These are phyloP conservation scores for Triticum aestivum DNA, from an alignment of 176 grass and related monocot genomes.

Conservation along the genomic window DNA sequence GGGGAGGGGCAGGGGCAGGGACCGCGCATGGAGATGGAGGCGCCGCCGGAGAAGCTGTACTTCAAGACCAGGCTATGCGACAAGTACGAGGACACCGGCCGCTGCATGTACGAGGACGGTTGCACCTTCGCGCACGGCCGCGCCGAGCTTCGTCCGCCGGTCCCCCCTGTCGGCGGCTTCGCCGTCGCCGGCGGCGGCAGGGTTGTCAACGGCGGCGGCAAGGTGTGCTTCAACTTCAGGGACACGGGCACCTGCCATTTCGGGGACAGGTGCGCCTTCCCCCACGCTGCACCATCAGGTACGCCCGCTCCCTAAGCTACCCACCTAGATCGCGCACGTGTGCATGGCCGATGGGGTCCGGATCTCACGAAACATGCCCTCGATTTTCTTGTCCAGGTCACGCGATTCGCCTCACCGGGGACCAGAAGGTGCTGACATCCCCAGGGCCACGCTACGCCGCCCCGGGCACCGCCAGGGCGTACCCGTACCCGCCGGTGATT, in stretches of 20 bases:
- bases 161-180: not conserved
- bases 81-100: conserved; percentile 22
- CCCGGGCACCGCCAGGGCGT: not conserved
- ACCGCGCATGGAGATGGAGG: not conserved
- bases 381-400: not conserved
- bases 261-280: conserved; percentile 41
- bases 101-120: conserved; percentile 31
- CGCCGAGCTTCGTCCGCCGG: conserved; percentile 48
- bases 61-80: conserved; percentile 63
- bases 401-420: not conserved
- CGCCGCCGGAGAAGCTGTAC: conserved; percentile 33
- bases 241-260: conserved; percentile 39
- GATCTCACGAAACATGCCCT: conserved; percentile 8
- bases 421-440: not conserved
- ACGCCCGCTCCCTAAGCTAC: not conserved
- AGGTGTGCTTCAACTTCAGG: conserved; percentile 44
- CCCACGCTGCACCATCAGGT: conserved; percentile 7
- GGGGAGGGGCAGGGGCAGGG: not conserved
- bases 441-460: not conserved
- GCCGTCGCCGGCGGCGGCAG: not conserved
- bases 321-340: not conserved
- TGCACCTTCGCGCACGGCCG: conserved; percentile 62
- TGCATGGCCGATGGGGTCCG: conserved; percentile 41
- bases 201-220: not conserved
- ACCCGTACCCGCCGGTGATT: conserved; percentile 13